phyloP scores from a whole-genome alignment of 2,329 filamentous ascomycete species.

The Cyphellophora attinorum region DNA sequence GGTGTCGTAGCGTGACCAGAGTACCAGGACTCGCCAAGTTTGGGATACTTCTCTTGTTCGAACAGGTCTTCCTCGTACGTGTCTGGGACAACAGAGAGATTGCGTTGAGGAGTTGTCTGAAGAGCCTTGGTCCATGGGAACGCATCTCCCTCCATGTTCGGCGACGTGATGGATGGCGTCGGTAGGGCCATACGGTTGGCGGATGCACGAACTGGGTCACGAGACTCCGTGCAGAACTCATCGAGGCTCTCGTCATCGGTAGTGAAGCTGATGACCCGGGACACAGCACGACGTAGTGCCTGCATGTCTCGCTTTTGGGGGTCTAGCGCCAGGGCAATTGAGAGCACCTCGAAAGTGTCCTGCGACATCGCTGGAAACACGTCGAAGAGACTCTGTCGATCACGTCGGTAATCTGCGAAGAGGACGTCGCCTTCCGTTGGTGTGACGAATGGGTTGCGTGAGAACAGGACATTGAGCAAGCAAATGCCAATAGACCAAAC shows the following conservation, averaged over 20 bases:
- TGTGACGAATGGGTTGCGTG: conserved; percentile 87
- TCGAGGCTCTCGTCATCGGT: conserved; percentile 73
- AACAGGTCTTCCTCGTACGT: conserved; percentile 80
- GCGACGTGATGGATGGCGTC: conserved; percentile 88
- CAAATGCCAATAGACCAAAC: conserved; percentile 97
- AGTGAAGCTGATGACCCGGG: conserved; percentile 80
- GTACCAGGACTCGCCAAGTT: conserved; percentile 58
- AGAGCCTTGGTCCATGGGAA: conserved; percentile 95
- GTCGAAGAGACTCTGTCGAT: conserved; percentile 93
- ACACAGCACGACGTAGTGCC: conserved; percentile 67
- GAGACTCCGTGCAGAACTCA: conserved; percentile 82
- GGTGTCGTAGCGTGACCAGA: conserved; percentile 67
- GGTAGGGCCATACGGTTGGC: conserved; percentile 91
- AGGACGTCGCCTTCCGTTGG: conserved; percentile 85
- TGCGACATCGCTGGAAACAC: conserved; percentile 98
- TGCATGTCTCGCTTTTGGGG: conserved; percentile 77
- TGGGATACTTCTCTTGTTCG: conserved; percentile 55
- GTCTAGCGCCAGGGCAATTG: conserved; percentile 82
- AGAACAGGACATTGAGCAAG: conserved; percentile 91
- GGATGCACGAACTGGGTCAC: conserved; percentile 63
- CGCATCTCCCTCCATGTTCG: conserved; percentile 58
- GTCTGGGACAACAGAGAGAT: conserved; percentile 72
- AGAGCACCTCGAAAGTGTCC: conserved; percentile 90
- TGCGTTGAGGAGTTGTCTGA: conserved; percentile 61
- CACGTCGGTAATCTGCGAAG: conserved; percentile 84